These are phyloP conservation scores for Xylariaceae sp. DNA, from an alignment of 2,329 filamentous ascomycete species.

Conservation along the genomic window DNA sequence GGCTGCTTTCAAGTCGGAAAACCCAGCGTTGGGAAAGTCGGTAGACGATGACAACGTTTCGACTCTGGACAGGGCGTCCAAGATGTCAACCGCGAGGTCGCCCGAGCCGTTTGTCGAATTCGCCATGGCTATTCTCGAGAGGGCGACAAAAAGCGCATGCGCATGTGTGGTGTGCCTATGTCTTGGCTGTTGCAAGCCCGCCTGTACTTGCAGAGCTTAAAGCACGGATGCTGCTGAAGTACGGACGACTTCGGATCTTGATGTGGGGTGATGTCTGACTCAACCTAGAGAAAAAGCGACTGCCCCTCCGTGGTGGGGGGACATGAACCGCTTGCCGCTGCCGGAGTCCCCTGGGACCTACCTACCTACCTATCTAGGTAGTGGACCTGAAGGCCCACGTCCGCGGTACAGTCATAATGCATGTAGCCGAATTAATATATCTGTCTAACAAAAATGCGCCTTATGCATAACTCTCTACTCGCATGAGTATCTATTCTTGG, in stretches of 20 bases:
- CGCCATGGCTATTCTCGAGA: constrained; percentile 1
- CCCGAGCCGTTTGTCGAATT: neutral
- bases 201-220: neutral
- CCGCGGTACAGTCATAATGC: too few species aligned
- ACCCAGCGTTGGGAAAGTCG: constrained; percentile 5
- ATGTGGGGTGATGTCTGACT: constrained; percentile 4
- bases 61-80: constrained; percentile 4
- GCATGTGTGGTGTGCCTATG: neutral
- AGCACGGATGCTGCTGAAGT: neutral
- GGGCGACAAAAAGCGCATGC: neutral
- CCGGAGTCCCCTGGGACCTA: neutral
- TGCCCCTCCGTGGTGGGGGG: constrained; percentile 13
- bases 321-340: neutral
- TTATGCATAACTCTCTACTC: too few species aligned
- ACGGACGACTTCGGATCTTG: neutral
- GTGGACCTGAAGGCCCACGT: too few species aligned
- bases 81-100: constrained; percentile 6
- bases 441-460: too few species aligned
- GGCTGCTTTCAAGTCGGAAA: constrained; percentile 11
- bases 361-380: neutral
- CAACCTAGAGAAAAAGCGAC: constrained; percentile 3
- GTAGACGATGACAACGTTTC: constrained; percentile 4
- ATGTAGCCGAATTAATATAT: too few species aligned
- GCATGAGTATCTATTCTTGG: too few species aligned
- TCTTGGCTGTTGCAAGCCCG: neutral